Evolutionary conservation across 2,329 filamentous ascomycete species (phyloP).

Genomic region (Orbilia brochopaga): DNA sequence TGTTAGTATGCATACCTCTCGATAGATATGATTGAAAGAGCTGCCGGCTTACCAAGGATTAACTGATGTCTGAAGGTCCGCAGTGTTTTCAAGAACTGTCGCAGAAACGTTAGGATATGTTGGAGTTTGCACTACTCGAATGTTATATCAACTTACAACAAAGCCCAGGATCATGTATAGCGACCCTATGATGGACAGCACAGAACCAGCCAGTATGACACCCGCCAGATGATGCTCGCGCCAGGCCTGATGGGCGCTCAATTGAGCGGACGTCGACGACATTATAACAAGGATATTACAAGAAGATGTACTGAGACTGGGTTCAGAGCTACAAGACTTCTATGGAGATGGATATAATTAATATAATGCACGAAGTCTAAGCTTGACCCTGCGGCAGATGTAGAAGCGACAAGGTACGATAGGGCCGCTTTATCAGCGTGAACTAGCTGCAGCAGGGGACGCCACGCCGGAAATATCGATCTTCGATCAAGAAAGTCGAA

Average conservation of each 20-base stretch:
- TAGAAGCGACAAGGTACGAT: no score
- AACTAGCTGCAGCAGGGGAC: no score
- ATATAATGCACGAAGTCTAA: no score
- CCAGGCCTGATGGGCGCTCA: conserved; percentile 19
- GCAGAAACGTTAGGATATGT: not conserved
- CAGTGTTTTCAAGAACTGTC: conserved; percentile 25
- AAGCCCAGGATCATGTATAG: conserved; percentile 43
- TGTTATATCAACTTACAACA: conserved; percentile 16
- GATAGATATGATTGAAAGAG: not conserved
- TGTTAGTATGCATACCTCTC: not conserved
- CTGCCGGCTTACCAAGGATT: conserved; percentile 34
- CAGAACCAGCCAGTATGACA: conserved; percentile 36
- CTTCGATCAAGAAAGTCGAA: no score
- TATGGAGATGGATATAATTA: no score
- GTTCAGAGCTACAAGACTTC: no score
- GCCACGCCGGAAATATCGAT: no score
- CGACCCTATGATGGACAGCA: conserved; percentile 41
- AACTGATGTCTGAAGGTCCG: conserved; percentile 42
- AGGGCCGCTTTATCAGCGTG: no score
- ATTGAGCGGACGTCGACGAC: no score
- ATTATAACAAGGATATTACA: no score
- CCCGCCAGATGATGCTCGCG: conserved; percentile 33
- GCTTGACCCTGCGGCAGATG: no score
- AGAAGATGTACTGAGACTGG: no score
- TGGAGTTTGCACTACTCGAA: not conserved